phyloP scores from a whole-genome alignment of 495 filamentous ascomycete species.

The Penicillium paxilli region DNA sequence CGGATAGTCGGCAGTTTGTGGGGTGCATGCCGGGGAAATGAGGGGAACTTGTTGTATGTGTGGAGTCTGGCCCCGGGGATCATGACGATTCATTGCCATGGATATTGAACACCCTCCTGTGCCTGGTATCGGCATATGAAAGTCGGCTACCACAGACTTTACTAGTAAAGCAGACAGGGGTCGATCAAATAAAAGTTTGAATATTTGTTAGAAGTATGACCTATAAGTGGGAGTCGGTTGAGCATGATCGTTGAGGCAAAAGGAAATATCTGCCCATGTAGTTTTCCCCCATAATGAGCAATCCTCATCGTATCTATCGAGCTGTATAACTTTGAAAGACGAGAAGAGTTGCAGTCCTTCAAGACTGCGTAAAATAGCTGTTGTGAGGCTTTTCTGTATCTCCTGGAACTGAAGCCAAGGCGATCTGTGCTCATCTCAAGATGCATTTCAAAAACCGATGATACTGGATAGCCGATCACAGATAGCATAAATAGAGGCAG shows the following conservation, averaged over 20 bases:
- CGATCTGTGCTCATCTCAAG: not conserved
- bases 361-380: too few relatives aligned
- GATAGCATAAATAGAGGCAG: not conserved
- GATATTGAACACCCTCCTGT: too few relatives aligned
- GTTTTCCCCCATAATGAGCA: too few relatives aligned
- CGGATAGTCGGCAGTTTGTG: not conserved
- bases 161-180: too few relatives aligned
- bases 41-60: not conserved
- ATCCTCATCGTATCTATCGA: too few relatives aligned
- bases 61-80: not conserved
- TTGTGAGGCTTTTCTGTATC: not conserved
- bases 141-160: not conserved
- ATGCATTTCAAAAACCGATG: not conserved
- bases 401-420: not conserved
- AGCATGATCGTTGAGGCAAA: too few relatives aligned
- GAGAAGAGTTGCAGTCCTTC: too few relatives aligned
- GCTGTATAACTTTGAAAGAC: too few relatives aligned
- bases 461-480: not conserved
- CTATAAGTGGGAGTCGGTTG: too few relatives aligned
- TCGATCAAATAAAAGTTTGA: too few relatives aligned
- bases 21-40: not conserved
- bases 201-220: too few relatives aligned
- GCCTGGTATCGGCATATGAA: not conserved
- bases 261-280: too few relatives aligned
- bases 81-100: not conserved